phyloP scores from a whole-genome alignment of 139 green algal species.

The Tetratostichococcus sp. region DNA sequence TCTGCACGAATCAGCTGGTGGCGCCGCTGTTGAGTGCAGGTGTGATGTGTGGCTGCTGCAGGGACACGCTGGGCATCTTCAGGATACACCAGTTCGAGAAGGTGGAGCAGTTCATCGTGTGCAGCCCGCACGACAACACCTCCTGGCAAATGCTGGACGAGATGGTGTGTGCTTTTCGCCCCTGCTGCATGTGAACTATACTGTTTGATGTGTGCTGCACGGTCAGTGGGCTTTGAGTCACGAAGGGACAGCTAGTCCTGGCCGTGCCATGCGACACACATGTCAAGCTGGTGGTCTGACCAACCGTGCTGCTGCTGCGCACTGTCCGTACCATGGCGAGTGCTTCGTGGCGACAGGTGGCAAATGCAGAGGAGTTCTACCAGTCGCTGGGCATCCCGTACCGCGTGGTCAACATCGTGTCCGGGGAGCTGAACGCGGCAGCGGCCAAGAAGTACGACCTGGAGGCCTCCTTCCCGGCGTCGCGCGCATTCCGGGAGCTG shows the following conservation, averaged over 20 bases:
- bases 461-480: constrained; percentile 97
- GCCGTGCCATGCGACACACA: too few species aligned
- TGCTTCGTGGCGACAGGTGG: constrained; percentile 3
- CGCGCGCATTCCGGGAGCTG: constrained; percentile 87
- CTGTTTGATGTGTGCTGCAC: too few species aligned
- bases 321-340: too few species aligned
- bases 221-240: too few species aligned
- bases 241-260: too few species aligned
- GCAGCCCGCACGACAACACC: constrained; percentile 69
- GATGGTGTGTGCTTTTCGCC: constrained; percentile 80
- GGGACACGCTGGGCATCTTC: constrained; percentile 82
- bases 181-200: too few species aligned
- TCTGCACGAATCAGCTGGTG: too few species aligned
- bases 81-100: constrained; percentile 98
- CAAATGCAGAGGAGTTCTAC: constrained; percentile 83
- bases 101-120: constrained; percentile 98
- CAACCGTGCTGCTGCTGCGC: too few species aligned
- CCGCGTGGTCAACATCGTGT: constrained; percentile 96
- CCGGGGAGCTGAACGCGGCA: constrained; percentile 95
- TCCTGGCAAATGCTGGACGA: constrained; percentile 94
- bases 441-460: constrained; percentile 99
- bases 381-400: constrained; percentile 81
- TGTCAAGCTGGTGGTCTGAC: too few species aligned
- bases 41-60: background rate
- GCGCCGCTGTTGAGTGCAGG: too few species aligned